Conservation (phyloP, 257 asterid genomes). For the Primulina eburnea region DNA sequence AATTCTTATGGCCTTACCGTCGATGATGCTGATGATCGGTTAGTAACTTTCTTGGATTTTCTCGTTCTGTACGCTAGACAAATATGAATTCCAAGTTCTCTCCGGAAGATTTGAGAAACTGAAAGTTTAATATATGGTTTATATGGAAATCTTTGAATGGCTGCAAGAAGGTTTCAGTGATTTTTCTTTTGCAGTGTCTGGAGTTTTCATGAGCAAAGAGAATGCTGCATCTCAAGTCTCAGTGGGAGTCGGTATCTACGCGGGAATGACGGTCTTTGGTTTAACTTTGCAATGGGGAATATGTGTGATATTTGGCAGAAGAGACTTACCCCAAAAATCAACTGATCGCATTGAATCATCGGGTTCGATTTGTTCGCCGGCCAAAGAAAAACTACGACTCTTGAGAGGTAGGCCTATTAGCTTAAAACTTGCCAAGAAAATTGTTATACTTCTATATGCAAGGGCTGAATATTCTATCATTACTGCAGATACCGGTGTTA, state of each 20-base stretch:
- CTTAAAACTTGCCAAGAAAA: not conserved
- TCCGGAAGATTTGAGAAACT: no score
- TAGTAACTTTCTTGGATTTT: constrained; percentile 8
- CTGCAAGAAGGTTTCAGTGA: not conserved
- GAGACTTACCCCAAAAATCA: constrained; percentile 27
- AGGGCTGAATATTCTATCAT: not conserved
- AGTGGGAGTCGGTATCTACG: constrained; percentile 43
- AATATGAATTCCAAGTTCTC: no score
- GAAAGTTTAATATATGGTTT: no score
- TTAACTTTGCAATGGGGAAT: constrained; percentile 53
- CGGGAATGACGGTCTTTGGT: constrained; percentile 46
- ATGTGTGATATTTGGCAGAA: constrained; percentile 37
- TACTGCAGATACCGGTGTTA: constrained; percentile 41
- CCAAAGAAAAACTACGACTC: constrained; percentile 22
- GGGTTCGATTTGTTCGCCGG: constrained; percentile 23
- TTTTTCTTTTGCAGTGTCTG: constrained; percentile 32
- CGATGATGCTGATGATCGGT: constrained; percentile 56
- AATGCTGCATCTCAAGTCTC: constrained; percentile 43
- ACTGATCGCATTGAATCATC: not conserved
- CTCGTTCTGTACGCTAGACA: not conserved
- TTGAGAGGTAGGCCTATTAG: constrained; percentile 23
- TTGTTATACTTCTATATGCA: not conserved
- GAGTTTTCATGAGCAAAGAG: constrained; percentile 37
- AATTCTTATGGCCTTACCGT: constrained; percentile 50
- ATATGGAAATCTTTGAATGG: not conserved